phyloP scores from a whole-genome alignment of 495 filamentous ascomycete species.

The Cairneyella variabilis region DNA sequence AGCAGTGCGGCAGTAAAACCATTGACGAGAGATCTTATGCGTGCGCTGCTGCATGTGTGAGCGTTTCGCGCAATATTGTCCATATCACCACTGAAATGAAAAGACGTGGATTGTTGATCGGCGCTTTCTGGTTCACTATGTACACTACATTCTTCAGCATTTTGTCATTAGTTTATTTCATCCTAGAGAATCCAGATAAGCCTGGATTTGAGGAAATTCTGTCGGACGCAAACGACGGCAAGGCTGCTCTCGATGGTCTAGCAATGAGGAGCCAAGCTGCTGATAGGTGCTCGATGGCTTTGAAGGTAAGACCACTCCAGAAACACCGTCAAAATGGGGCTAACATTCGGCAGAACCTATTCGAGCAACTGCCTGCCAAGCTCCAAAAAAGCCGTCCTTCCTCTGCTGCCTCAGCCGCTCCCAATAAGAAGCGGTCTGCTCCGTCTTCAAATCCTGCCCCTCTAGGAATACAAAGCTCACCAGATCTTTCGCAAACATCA shows the following conservation, averaged over 20 bases:
- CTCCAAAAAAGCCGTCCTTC: slow-evolving; percentile 47
- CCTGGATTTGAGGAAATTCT: slow-evolving; percentile 71
- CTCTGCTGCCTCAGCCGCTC: slow-evolving; percentile 26
- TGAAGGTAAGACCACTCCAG: slow-evolving; percentile 52
- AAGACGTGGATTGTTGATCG: slow-evolving; percentile 73
- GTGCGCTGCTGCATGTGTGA: slow-evolving; percentile 89
- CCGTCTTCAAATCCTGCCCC: slow-evolving; percentile 33
- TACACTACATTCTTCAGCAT: slow-evolving; percentile 96
- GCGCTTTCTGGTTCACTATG: slow-evolving; percentile 86
- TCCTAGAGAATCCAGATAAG: slow-evolving; percentile 83
- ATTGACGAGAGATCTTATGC: slow-evolving; percentile 84
- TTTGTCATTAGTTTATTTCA: slow-evolving; percentile 83
- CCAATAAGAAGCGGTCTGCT: slow-evolving; percentile 57
- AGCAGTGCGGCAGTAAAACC: slow-evolving; percentile 56
- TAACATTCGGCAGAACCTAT: slow-evolving; percentile 50
- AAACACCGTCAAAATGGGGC: neutral
- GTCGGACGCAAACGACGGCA: slow-evolving; percentile 78
- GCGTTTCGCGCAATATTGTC: slow-evolving; percentile 88
- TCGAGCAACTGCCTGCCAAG: slow-evolving; percentile 73
- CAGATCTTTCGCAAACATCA: slow-evolving; percentile 26
- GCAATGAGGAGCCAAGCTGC: slow-evolving; percentile 85
- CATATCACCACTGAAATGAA: slow-evolving; percentile 91
- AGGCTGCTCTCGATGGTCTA: slow-evolving; percentile 70
- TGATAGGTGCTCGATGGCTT: slow-evolving; percentile 71
- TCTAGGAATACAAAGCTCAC: slow-evolving; percentile 29